Conservation (phyloP, 768 basidiomycete genomes). For the Mycena capillaripes region DNA sequence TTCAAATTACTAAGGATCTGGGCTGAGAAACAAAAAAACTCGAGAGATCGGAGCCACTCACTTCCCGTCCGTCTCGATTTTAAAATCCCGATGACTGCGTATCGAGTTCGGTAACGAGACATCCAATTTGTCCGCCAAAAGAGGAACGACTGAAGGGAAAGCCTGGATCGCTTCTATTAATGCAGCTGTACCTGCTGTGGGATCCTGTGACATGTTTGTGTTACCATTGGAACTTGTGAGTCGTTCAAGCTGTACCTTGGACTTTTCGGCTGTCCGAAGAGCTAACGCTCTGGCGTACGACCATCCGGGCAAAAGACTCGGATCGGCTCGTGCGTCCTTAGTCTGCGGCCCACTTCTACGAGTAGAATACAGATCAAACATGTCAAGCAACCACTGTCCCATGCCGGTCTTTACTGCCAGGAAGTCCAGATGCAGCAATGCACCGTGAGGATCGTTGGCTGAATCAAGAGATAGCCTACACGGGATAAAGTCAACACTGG, state of each 20-base stretch:
- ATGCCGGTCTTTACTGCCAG: conserved; percentile 87
- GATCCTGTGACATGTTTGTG: conserved; percentile 53
- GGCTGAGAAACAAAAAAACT: background rate
- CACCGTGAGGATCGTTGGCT: conserved; percentile 90
- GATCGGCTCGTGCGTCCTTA: conserved; percentile 55
- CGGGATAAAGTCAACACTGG: background rate
- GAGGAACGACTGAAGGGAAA: conserved; percentile 86
- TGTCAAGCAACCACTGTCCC: conserved; percentile 83
- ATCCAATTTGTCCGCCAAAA: conserved; percentile 91
- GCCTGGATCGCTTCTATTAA: conserved; percentile 79
- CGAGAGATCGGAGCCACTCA: conserved; percentile 48
- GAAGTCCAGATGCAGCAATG: conserved; percentile 86
- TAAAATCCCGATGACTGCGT: conserved; percentile 72
- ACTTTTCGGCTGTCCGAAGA: conserved; percentile 66
- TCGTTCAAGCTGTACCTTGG: conserved; percentile 44
- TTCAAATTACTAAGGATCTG: conserved; percentile 51
- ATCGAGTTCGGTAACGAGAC: conserved; percentile 71
- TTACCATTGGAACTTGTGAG: background rate
- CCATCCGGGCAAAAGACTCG: conserved; percentile 83
- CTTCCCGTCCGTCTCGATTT: conserved; percentile 78
- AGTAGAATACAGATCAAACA: conserved; percentile 65
- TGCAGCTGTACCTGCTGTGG: conserved; percentile 73
- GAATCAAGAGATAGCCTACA: conserved; percentile 76
- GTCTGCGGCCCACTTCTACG: conserved; percentile 32
- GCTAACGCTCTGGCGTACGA: conserved; percentile 80